phyloP scores from a whole-genome alignment of 768 basidiomycete species.

The Trametes maxima region DNA sequence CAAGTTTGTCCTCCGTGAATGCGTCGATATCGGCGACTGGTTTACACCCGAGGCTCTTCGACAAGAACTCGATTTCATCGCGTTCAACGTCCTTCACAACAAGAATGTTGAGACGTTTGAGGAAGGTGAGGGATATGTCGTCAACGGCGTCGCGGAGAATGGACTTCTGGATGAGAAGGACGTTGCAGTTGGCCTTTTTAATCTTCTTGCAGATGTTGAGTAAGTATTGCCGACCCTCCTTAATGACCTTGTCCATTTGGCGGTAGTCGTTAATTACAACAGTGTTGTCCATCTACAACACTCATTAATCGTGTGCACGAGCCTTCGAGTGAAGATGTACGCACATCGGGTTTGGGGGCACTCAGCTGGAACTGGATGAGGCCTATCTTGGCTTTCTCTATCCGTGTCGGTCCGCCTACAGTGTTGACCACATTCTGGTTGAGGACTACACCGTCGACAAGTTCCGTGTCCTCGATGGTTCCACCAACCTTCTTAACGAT shows the following conservation, averaged over 20 bases:
- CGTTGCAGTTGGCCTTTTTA: slow-evolving; percentile 99
- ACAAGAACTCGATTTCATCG: slow-evolving; percentile 97
- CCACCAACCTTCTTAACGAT: slow-evolving; percentile 98
- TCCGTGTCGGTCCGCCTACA: slow-evolving; percentile 90
- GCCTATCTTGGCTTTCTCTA: slow-evolving; percentile 98
- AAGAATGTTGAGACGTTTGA: slow-evolving; percentile 94
- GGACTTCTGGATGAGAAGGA: slow-evolving; percentile 98
- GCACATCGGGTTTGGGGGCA: slow-evolving; percentile 95
- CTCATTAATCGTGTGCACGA: slow-evolving; percentile 12
- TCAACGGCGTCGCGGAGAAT: slow-evolving; percentile 99
- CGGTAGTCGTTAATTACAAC: slow-evolving; percentile 99
- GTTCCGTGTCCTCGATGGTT: slow-evolving; percentile 97
- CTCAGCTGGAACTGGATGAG: slow-evolving; percentile 98
- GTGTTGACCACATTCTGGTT: slow-evolving; percentile 92
- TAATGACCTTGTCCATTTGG: slow-evolving; percentile 99
- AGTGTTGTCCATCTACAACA: slow-evolving; percentile 94
- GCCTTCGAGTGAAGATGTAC: slow-evolving; percentile 31
- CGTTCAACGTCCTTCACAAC: slow-evolving; percentile 98
- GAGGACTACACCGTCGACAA: slow-evolving; percentile 95
- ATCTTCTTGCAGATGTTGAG: slow-evolving; percentile 99
- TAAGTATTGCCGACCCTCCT: slow-evolving; percentile 97
- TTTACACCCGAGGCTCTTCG: slow-evolving; percentile 92
- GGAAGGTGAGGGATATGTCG: slow-evolving; percentile 95
- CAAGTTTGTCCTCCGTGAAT: slow-evolving; percentile 97
- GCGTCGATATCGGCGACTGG: slow-evolving; percentile 97